Conservation (phyloP, 2,329 filamentous ascomycete genomes). For the Colletotrichum trifolii region DNA sequence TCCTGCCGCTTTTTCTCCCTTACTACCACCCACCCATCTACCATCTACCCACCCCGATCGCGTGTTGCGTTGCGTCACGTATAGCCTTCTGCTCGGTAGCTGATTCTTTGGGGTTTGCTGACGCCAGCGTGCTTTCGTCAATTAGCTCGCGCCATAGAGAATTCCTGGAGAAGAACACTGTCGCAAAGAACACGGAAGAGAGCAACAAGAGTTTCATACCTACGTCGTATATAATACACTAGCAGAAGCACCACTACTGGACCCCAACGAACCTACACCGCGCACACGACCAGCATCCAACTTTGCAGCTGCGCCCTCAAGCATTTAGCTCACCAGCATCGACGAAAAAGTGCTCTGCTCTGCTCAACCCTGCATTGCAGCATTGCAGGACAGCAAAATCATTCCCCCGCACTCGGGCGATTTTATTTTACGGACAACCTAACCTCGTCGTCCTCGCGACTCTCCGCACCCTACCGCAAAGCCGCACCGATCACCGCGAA, state of each 20-base stretch:
- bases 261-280: conserved; percentile 2
- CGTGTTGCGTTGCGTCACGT: conserved; percentile 7
- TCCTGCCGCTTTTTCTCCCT: no score
- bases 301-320: not conserved
- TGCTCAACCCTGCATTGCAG: no score
- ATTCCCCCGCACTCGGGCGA: not conserved
- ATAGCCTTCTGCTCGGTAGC: conserved; percentile 14
- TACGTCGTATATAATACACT: conserved; percentile 34
- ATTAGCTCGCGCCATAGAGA: conserved; percentile 34
- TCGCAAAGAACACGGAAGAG: conserved; percentile 6
- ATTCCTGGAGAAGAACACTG: conserved; percentile 35
- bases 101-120: conserved; percentile 27
- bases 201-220: conserved; percentile 28
- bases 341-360: no score
- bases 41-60: not conserved
- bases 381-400: no score
- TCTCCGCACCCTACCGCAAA: no score
- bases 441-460: no score
- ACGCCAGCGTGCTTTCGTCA: conserved; percentile 27
- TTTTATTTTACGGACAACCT: no score
- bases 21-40: no score
- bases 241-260: conserved; percentile 13
- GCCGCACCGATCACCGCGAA: no score
- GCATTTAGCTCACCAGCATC: no score
- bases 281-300: conserved; percentile 3